Base-by-base conservation (phyloP, 83 land plant genomes). In the Picea abies region DNA sequence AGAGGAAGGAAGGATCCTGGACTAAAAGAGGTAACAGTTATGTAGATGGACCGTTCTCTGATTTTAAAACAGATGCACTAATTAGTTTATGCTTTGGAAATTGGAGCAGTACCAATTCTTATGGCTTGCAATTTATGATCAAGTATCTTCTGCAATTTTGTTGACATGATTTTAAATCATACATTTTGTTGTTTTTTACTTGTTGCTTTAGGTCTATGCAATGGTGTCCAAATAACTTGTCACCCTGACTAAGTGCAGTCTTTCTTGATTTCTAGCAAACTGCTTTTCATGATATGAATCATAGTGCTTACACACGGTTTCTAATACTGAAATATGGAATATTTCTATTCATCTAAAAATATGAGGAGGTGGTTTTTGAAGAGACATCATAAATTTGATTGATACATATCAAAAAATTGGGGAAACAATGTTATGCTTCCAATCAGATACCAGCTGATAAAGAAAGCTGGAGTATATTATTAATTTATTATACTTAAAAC, bases 11-110 rank as follows among this genome's bases (percentile, higher is more conserved):
- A 44, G 8, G 16, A 49, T 22, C 29, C 25, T 3, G 60, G 60
- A 75, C 60, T 9, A 14, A 75, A 75, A 49, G 78, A 75, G 60
- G 78, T 75, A 75, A 75, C 22, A 22, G 15, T 11, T 75, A 44
- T 49, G 23, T 22, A 47, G 47, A 20, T 7, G 49, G 20, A 68
- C 72, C 11, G 32, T 25, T 68, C n/a, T 68, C 5, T 69, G 0
- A 69, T 35, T 32, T 35, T 37, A 12, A 35, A 6, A 72, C 76
- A 72, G 16, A 5, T 19, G 20, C n/a, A 72, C 0, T 72, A 72
- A 41, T 32, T 35, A 68, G 71, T 69, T 16, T 7, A 44, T 44
- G 49, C 49, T 44, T 44, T 6, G 49, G 6, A 44, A 44, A 7
- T 44, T 44, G 49, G 49, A 44, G 49, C 49, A 44, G 49, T 44